Conservation (phyloP, 495 filamentous ascomycete genomes). For the Penicillium desertorum region DNA sequence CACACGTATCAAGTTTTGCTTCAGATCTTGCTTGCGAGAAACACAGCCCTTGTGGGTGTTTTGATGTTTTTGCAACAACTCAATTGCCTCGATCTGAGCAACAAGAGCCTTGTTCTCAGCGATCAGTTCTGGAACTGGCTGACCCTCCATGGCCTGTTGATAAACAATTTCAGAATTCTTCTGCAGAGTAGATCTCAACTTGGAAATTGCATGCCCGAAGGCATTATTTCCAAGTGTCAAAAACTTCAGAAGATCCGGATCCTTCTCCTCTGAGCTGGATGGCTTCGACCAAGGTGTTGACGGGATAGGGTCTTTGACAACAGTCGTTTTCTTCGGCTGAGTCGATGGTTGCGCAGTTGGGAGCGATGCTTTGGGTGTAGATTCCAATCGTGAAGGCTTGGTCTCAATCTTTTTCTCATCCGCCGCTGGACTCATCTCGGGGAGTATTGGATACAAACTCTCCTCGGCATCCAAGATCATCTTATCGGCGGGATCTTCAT, state of each 20-base stretch:
- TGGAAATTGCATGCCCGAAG: slow-evolving; percentile 25
- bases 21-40: slow-evolving; percentile 34
- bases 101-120: slow-evolving; percentile 38
- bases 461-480: slow-evolving; percentile 25
- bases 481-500: slow-evolving; percentile 29
- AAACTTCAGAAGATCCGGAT: slow-evolving; percentile 33
- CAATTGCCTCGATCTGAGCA: slow-evolving; percentile 37
- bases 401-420: slow-evolving; percentile 7
- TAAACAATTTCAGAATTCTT: slow-evolving; percentile 44
- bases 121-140: slow-evolving; percentile 38
- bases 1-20: slow-evolving; percentile 33
- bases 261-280: slow-evolving; percentile 26
- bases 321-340: slow-evolving; percentile 14
- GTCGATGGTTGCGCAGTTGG: slow-evolving; percentile 9
- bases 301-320: slow-evolving; percentile 4
- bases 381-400: slow-evolving; percentile 4
- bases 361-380: slow-evolving; percentile 6
- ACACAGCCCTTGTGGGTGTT: slow-evolving; percentile 25
- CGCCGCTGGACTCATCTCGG: slow-evolving; percentile 21
- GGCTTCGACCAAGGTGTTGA: slow-evolving; percentile 19
- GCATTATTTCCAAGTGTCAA: slow-evolving; percentile 25
- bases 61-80: slow-evolving; percentile 32
- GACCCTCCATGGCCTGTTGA: slow-evolving; percentile 43
- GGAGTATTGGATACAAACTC: slow-evolving; percentile 35
- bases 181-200: slow-evolving; percentile 30